These are phyloP conservation scores for Stephania japonica DNA, from an alignment of 164 flowering plant genomes.

Conservation along the genomic window DNA sequence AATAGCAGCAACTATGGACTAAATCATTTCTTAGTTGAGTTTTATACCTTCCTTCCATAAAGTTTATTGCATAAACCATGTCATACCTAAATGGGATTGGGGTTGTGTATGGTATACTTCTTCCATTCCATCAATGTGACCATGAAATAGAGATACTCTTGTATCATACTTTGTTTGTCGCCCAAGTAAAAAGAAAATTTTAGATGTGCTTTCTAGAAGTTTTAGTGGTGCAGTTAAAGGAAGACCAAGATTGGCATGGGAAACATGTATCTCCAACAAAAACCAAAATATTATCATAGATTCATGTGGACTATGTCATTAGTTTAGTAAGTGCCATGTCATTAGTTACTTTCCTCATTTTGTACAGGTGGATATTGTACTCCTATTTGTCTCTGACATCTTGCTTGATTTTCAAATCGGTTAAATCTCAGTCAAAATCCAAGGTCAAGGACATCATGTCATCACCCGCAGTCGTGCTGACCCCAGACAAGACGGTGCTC, in stretches of 20 bases:
- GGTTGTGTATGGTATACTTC: not conserved
- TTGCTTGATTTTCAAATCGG: not conserved
- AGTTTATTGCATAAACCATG: not conserved
- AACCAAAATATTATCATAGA: too few species aligned
- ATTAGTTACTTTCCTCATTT: not conserved
- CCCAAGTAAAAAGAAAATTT: not conserved
- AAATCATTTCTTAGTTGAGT: not conserved
- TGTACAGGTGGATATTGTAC: not conserved
- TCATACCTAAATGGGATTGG: not conserved
- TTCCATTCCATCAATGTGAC: constrained; percentile 1
- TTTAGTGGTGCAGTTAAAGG: not conserved
- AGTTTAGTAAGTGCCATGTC: not conserved
- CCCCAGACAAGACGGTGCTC: constrained; percentile 23
- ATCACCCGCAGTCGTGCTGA: constrained; percentile 22
- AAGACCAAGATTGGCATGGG: not conserved
- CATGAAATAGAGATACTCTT: not conserved
- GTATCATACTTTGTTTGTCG: not conserved
- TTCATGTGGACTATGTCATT: not conserved
- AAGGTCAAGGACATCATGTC: constrained; percentile 31
- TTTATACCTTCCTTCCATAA: not conserved
- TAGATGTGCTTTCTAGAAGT: not conserved
- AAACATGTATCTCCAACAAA: not conserved
- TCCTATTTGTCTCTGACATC: not conserved
- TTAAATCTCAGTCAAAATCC: constrained; percentile 20
- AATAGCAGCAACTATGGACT: not conserved